Base-by-base conservation (phyloP, 306 rosid species). In the Trifolium repens region DNA sequence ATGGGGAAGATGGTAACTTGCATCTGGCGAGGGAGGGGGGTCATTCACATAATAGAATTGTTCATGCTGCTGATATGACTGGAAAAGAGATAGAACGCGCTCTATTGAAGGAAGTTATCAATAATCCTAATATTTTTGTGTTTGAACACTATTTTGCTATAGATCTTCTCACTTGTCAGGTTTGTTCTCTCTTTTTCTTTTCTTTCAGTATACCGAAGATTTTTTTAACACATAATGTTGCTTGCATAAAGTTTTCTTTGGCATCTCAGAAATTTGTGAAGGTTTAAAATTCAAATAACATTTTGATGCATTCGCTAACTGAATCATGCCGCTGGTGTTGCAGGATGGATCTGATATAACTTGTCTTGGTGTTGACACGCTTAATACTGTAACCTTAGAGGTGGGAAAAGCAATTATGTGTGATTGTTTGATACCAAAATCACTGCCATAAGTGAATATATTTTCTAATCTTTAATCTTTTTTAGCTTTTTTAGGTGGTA, bases 41-140 rank as follows among this genome's bases (percentile, higher is more conserved):
- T 40, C 97, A 94, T 78, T 94, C 97, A 60, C 97, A 94, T 87
- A 84, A 44, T 73, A 85, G 97, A 83, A 86, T 92, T 71, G 97
- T 90, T 78, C 97, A 94, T 85, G 93, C 97, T 39, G 97, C 99
- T 78, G 99, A 92, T 79, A 90, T 89, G 97, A 92, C 99, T 13
- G 96, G 99, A 78, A 89, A 85, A 83, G 97, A 94, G 88, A 94
- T 92, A 63, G 96, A 94, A 75, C 85, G 96, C 71, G 93, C 96
- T 71, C 84, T 94, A 44, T 72, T 92, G 78, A 80, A 86, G 69
- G 89, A 86, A 58, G 93, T 87, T 76, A 59, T 87, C 64, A 72
- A 77, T 79, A 90, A 94, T 80, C 92, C 96, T 69, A 90, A 90
- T 66, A 94, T 94, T 66, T 86, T 55, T 81, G 90, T 94, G 78